Evolutionary conservation across 306 rosid species (phyloP), one percentile per base, ranked within the genome.

Genomic region (Astragalus glycyphyllos): DNA sequence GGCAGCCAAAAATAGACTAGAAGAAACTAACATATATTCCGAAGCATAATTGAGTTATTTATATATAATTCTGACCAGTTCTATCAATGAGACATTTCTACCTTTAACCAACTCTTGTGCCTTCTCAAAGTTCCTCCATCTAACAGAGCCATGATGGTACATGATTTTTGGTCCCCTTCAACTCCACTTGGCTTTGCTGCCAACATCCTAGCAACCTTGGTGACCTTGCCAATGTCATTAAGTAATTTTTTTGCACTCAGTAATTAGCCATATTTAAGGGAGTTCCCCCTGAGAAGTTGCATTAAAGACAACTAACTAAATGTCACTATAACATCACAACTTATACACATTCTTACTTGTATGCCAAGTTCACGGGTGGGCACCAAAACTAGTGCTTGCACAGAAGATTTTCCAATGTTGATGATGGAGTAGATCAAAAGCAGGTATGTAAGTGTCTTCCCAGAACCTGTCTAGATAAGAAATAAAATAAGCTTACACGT

Each of bases 321-420:
- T 65, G 51, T 51, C 5, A 34, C 8, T 32, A 60, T 45, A 20
- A 46, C 20, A 81, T 8, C 47, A 64, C 34, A 50, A 49, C 69
- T 14, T 48, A 45, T 35, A 29, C 12, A 31, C 60, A 83, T 58
- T 68, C 89, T 84, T 89, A 89, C 97, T 82, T 91, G 98, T 80
- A 89, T 94, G 73, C 98, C 97, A 57, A 94, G 96, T 77, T 94
- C 99, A 79, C 97, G 85, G 29, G 99, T 91, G 72, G 96, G 97
- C 54, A 94, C 99, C 75, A 91, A 86, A 68, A 94, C 77, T 16
- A 94, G 72, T 29, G 97, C 97, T 78, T 91, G 99, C 67, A 91
- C 87, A 59, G 86, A 74, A 41, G 90, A 84, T 73, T 84, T 91
- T 48, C 17, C 44, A 71, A 87, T 61, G 46, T 79, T 84, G 54